These are phyloP conservation scores for Colletotrichum cuscutae DNA, from an alignment of 2,329 filamentous ascomycete genomes.

Conservation along the genomic window DNA sequence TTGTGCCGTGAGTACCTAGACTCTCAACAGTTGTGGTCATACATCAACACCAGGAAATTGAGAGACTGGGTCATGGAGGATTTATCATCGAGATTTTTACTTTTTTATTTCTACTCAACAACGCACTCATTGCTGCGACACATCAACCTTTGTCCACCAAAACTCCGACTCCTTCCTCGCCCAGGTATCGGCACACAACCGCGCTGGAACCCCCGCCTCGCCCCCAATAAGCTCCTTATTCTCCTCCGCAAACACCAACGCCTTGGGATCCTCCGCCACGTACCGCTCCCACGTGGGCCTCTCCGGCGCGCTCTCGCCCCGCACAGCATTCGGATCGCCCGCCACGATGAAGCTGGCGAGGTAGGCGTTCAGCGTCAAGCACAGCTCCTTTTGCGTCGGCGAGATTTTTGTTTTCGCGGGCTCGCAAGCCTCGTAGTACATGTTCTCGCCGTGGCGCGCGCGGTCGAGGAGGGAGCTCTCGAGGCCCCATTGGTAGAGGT, in stretches of 20 bases:
- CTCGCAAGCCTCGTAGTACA: conserved; percentile 35
- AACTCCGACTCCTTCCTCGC: conserved; percentile 61
- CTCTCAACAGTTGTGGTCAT: too few relatives aligned
- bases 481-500: conserved; percentile 68
- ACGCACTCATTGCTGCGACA: conserved; percentile 49
- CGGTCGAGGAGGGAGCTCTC: conserved; percentile 47
- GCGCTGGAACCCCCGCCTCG: conserved; percentile 51
- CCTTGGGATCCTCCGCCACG: conserved; percentile 39
- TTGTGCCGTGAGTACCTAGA: too few relatives aligned
- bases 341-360: conserved; percentile 50
- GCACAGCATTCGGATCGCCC: conserved; percentile 19
- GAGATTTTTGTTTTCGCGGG: conserved; percentile 54
- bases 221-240: conserved; percentile 63
- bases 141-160: conserved; percentile 67
- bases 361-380: conserved; percentile 51
- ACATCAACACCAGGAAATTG: too few relatives aligned
- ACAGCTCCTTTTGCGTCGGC: conserved; percentile 47
- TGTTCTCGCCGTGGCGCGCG: conserved; percentile 60
- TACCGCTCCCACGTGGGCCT: conserved; percentile 51
- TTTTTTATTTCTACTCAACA: neutral
- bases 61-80: too few relatives aligned
- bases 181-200: conserved; percentile 54
- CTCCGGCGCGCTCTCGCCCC: conserved; percentile 35
- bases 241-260: conserved; percentile 68
- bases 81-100: neutral